phyloP scores from a whole-genome alignment of 345 rosid genomes.

The Garcia nutans region DNA sequence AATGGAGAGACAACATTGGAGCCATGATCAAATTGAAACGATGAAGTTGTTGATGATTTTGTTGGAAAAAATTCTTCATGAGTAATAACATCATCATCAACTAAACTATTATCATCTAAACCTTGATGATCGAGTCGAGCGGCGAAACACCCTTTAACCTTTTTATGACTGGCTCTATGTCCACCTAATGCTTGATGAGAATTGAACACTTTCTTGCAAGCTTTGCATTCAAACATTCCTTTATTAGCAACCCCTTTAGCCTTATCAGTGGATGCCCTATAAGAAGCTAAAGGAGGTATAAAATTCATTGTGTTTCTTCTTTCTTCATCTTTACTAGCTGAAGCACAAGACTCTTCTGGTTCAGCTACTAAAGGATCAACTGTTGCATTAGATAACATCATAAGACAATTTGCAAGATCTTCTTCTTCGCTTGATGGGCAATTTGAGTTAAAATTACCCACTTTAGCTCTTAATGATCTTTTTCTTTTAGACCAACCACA shows the following conservation, averaged over 20 bases:
- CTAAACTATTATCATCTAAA: conserved; percentile 28
- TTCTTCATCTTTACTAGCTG: conserved; percentile 64
- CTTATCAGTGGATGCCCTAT: conserved; percentile 33
- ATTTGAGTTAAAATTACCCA: conserved; percentile 32
- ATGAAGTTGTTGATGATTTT: conserved; percentile 26
- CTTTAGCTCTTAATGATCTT: conserved; percentile 54
- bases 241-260: conserved; percentile 41
- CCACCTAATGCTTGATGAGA: conserved; percentile 99
- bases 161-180: conserved; percentile 99
- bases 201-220: conserved; percentile 94
- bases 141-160: conserved; percentile 97
- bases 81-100: conserved; percentile 46
- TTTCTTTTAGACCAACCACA: conserved; percentile 66
- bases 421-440: conserved; percentile 79
- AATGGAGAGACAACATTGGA: conserved; percentile 17
- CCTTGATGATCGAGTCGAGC: conserved; percentile 49
- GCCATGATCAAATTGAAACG: conserved; percentile 40
- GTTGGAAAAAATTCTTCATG: conserved; percentile 49
- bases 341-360: conserved; percentile 70
- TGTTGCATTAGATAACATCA: conserved; percentile 78
- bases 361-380: conserved; percentile 48
- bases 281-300: conserved; percentile 37
- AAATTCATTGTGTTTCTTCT: conserved; percentile 41
- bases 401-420: conserved; percentile 89
- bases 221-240: conserved; percentile 86